Conservation (phyloP, 805 yeast genomes). For the Saturnispora besseyi region DNA sequence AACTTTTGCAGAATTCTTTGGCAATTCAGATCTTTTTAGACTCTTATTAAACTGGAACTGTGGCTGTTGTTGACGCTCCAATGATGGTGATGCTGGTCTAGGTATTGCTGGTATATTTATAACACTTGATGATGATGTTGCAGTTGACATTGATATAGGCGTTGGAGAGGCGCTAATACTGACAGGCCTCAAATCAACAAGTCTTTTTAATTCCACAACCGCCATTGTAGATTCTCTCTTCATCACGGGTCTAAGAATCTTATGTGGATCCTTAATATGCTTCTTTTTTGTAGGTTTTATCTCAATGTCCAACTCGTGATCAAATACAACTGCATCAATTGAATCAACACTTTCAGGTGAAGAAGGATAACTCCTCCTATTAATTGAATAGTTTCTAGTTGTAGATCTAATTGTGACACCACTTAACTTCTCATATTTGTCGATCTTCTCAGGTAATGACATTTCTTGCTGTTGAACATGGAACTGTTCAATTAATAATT, state of each 20-base stretch:
- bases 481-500: not conserved
- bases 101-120: not conserved
- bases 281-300: not conserved
- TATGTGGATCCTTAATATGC: not conserved
- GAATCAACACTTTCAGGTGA: constrained; percentile 4
- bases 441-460: constrained; percentile 21
- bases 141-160: not conserved
- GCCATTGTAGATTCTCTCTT: constrained; percentile 8
- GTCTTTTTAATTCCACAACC: constrained; percentile 10
- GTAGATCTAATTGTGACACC: constrained; percentile 14
- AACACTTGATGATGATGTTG: not conserved
- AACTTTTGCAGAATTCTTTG: constrained; percentile 1
- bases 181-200: constrained; percentile 9
- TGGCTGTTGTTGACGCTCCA: not conserved
- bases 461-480: not conserved
- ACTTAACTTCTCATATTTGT: constrained; percentile 24
- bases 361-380: constrained; percentile 11
- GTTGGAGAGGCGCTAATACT: not conserved
- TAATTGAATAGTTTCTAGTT: constrained; percentile 9
- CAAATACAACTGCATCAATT: not conserved
- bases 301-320: constrained; percentile 2
- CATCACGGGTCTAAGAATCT: constrained; percentile 8
- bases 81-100: not conserved
- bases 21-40: not conserved
- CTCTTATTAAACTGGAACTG: not conserved